phyloP scores from a whole-genome alignment of 83 land plant genomes.

The Isoetes engelmannii region DNA sequence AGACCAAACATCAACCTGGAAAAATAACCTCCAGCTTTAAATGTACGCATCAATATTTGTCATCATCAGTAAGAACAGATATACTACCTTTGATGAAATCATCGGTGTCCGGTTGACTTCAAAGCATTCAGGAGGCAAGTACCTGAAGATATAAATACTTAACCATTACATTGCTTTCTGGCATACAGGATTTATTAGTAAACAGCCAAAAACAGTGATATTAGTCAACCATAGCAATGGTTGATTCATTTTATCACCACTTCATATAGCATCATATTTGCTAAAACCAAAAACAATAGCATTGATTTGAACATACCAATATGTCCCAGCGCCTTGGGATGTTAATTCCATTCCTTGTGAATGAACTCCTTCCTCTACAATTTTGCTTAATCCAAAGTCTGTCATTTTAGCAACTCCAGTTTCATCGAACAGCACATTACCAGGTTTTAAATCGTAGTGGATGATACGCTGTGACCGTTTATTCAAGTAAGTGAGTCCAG shows the following conservation, averaged over 20 bases:
- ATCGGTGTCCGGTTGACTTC: constrained; percentile 85
- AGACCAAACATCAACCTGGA: constrained; percentile 98
- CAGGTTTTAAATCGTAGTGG: constrained; percentile 97
- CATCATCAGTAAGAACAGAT: no score
- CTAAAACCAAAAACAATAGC: no score
- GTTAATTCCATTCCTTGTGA: constrained; percentile 99
- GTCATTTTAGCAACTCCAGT: constrained; percentile 92
- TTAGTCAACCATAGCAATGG: no score
- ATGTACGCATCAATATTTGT: background rate
- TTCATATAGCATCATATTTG: no score
- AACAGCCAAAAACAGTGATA: no score
- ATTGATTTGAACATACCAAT: constrained; percentile 47
- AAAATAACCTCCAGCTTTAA: background rate
- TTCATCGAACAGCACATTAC: constrained; percentile 91
- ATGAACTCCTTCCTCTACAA: constrained; percentile 91
- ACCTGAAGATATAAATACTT: constrained; percentile 38
- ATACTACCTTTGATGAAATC: constrained; percentile 81
- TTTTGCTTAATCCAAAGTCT: constrained; percentile 97
- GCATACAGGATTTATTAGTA: no score
- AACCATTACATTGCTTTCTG: no score
- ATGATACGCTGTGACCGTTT: constrained; percentile 85
- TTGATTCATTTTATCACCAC: no score
- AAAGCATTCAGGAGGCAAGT: constrained; percentile 97
- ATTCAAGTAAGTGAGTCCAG: constrained; percentile 91
- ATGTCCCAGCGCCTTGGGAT: constrained; percentile 98